Conservation (phyloP, 129 eudicot genomes). For the Kitagawia praeruptora region DNA sequence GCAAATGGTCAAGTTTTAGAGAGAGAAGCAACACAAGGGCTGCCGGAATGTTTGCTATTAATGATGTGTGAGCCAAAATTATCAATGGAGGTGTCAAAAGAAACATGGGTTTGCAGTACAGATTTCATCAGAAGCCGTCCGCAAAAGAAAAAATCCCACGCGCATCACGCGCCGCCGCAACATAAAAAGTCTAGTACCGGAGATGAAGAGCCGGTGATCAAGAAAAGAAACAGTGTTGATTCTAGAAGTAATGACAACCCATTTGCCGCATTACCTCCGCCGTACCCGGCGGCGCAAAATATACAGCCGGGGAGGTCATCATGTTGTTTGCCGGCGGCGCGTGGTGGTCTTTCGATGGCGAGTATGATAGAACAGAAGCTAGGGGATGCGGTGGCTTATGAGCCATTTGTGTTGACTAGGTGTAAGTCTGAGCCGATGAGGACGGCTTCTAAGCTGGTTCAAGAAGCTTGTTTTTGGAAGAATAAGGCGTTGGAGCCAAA, state of each 20-base stretch:
- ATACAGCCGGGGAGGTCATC: slow-evolving; percentile 65
- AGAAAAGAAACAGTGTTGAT: slow-evolving; percentile 25
- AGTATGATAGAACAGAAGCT: slow-evolving; percentile 72
- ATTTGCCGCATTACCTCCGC: slow-evolving; percentile 4
- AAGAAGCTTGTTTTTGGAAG: slow-evolving; percentile 52
- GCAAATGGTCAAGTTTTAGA: not conserved
- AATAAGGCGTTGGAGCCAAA: slow-evolving; percentile 70
- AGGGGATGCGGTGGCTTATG: slow-evolving; percentile 45
- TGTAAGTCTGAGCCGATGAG: slow-evolving; percentile 86
- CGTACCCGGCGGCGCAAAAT: not conserved
- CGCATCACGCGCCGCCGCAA: slow-evolving; percentile 6
- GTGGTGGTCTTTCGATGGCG: slow-evolving; percentile 42
- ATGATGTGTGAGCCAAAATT: slow-evolving; percentile 99
- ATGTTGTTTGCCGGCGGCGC: slow-evolving; percentile 49
- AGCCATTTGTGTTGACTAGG: slow-evolving; percentile 62
- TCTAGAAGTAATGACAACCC: slow-evolving; percentile 11
- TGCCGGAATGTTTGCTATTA: slow-evolving; percentile 84
- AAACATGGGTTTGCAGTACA: slow-evolving; percentile 92
- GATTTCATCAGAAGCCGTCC: slow-evolving; percentile 58
- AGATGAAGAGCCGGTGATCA: slow-evolving; percentile 19
- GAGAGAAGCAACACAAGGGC: slow-evolving; percentile 6
- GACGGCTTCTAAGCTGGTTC: slow-evolving; percentile 65
- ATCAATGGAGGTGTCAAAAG: slow-evolving; percentile 97
- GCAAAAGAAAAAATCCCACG: not conserved
- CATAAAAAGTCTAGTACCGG: slow-evolving; percentile 11